Evolutionary conservation across 1,284 basidiomycete species (phyloP).

Genomic region (Baeospora myosura): DNA sequence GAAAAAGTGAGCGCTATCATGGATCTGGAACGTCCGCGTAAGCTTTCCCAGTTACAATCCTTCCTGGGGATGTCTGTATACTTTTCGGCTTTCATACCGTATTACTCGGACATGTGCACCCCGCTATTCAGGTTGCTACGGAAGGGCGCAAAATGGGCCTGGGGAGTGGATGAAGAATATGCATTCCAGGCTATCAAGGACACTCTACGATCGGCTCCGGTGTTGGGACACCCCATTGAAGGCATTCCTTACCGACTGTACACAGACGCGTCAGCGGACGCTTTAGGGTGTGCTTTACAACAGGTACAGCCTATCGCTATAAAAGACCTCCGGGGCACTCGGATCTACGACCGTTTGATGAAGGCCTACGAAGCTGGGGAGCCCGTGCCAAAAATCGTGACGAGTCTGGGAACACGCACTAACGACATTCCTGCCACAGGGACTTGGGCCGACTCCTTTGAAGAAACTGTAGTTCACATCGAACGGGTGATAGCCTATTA

Average conservation of each 20-base stretch:
- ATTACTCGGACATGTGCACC: too few species aligned
- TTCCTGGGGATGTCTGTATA: not conserved
- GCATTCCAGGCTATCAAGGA: not conserved
- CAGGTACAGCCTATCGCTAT: conserved; percentile 4
- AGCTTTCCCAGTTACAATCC: not conserved
- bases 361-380: not conserved
- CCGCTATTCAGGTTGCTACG: not conserved
- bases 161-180: not conserved
- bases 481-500: not conserved
- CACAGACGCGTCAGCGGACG: not conserved
- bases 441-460: not conserved
- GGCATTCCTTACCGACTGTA: not conserved
- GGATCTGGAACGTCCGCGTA: not conserved
- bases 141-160: not conserved
- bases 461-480: not conserved
- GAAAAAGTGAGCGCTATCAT: not conserved
- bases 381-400: not conserved
- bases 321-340: not conserved
- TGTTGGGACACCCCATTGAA: not conserved
- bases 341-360: not conserved
- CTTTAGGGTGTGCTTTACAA: not conserved
- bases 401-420: not conserved
- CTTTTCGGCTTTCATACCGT: not conserved
- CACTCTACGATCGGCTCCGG: not conserved
- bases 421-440: not conserved